Percentiles rank a stretch among this genome's conserved stretches.
Conservation (phyloP, 2,329 filamentous ascomycete genomes). For the Xylariaceae sp. region DNA sequence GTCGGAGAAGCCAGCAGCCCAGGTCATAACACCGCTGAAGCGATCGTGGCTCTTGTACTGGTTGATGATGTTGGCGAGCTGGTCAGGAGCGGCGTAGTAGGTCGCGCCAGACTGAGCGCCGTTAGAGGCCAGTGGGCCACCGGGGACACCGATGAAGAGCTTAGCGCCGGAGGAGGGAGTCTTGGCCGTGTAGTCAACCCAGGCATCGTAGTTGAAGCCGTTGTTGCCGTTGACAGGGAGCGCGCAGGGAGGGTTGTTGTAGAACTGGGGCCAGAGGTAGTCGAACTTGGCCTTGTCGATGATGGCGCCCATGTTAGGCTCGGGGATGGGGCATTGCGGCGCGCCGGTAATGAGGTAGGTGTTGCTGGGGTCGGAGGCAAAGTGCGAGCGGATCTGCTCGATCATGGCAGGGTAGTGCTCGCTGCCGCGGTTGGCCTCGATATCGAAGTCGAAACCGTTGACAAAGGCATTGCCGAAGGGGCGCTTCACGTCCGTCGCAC, state of each 20-base stretch:
- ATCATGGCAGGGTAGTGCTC: constrained; percentile 34
- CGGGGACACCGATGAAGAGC: constrained; percentile 38
- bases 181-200: constrained; percentile 31
- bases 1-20: constrained; percentile 39
- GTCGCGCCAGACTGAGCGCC: constrained; percentile 30
- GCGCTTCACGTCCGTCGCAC: constrained; percentile 31
- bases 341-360: constrained; percentile 44
- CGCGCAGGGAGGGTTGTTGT: constrained; percentile 38
- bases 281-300: constrained; percentile 39
- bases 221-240: constrained; percentile 30
- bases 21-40: constrained; percentile 39
- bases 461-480: constrained; percentile 45
- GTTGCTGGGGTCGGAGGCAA: constrained; percentile 32
- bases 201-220: constrained; percentile 36
- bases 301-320: constrained; percentile 38
- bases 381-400: constrained; percentile 31
- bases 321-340: constrained; percentile 43
- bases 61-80: constrained; percentile 30
- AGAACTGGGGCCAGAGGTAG: constrained; percentile 43
- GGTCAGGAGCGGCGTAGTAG: constrained; percentile 34
- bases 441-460: constrained; percentile 20
- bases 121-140: constrained; percentile 34
- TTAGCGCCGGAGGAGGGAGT: constrained; percentile 35
- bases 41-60: constrained; percentile 28
- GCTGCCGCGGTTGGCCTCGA: constrained; percentile 37